Evolutionary conservation across 768 basidiomycete genomes (phyloP), one percentile per base, ranked within the genome.

Genomic region (Mrakia frigida): DNA sequence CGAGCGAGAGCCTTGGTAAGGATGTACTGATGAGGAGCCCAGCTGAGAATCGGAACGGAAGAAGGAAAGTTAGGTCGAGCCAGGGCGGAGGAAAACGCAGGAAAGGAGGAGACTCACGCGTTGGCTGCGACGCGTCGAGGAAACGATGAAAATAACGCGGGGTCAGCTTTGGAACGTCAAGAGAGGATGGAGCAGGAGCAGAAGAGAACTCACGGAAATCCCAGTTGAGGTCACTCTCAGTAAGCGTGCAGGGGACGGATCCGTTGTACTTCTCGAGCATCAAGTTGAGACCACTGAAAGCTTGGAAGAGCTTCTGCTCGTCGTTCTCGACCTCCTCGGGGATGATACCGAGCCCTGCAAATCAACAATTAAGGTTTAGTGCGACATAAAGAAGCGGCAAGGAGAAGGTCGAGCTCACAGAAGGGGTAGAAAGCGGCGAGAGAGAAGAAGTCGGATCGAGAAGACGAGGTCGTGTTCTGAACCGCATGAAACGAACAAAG

Each of bases 161-260:
- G 4, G 46, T 50, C 46, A 50, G 46, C 46, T 14, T 2, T 18
- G 9, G 11, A n/a, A n/a, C 18, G 46, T 50, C 13, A 6, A 21
- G 46, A n/a, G 46, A 50, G 18, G 46, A 14, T 4, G 5, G 46
- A 21, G 18, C 16, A 56, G 28, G n/a, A 28, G n/a, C 11, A 16
- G 13, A 25, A 56, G n/a, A n/a, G 10, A 23, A 69, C n/a, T 21
- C 68, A 28, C 68, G 46, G 41, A 77, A 73, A 61, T 77, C 75
- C 75, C 75, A 77, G 60, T 77, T 71, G 56, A 77, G 69, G 0
- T 16, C 33, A 37, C 31, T 33, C 41, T 88, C 86, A 13, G 93
- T 80, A 79, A 96, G 92, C 0, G 92, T 92, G 9, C 88, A 85
- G 0, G 94, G 93, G 81, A 90, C 87, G 0, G 93, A 92, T 31